Evolutionary conservation across 1,284 basidiomycete genomes (phyloP), one percentile per base, ranked within the genome.

Genomic region (Ceratobasidium sp.): DNA sequence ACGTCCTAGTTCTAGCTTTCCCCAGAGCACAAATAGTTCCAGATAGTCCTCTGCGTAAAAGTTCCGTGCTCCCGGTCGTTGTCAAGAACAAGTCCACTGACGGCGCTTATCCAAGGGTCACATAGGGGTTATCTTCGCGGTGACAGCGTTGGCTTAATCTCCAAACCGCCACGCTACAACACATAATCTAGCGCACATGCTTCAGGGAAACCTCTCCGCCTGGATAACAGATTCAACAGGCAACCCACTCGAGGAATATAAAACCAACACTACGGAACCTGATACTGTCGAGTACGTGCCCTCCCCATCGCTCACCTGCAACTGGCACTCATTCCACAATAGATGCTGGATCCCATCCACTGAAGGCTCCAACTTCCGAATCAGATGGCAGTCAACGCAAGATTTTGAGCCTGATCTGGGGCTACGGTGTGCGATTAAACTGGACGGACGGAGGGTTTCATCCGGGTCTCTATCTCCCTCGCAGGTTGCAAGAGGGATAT

Each of bases 191-290:
- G 11, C 35, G 7, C 52, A 47, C 2, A 67, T 67, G 50, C 9
- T 67, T n/a, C 32, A 54, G 30, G 28, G 41, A 35, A 47, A 67
- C 28, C 11, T 67, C 2, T 67, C 50, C 9, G 50, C 38, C 18
- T 67, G 49, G 63, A 67, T 67, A 26, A 67, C 63, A 28, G 49
- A 67, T n/a, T 41, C 63, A n/a, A 28, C 38, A 54, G 63, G 63
- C n/a, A 41, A 52, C 30, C 63, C 32, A 26, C 30, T 54, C 11
- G 63, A 43, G 4, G 63, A 54, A 28, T 54, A 41, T 21, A 32
- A 67, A 43, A 26, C 9, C 21, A 6, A 5, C 11, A n/a, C 32
- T 9, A 23, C 18, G 16, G 30, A 35, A 7, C 28, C 52, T 21
- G 21, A 67, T 16, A 41, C 43, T 26, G n/a, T 35, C 1, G 62